phyloP scores from a whole-genome alignment of 257 asterid genomes.

The Gentiana straminea region DNA sequence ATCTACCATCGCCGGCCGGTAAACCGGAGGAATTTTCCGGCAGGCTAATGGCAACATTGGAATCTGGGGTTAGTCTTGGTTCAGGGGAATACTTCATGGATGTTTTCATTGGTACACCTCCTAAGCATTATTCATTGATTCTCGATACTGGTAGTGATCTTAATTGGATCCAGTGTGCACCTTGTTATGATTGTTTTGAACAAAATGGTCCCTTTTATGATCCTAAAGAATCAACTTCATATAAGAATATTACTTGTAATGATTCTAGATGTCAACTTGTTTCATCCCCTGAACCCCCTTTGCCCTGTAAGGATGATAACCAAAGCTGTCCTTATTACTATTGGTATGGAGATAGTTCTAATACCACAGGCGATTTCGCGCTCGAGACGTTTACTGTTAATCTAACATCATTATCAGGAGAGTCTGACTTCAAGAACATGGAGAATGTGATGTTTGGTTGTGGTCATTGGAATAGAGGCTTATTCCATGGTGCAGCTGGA shows the following conservation, averaged over 20 bases:
- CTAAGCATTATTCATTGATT: constrained; percentile 67
- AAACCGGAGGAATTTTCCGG: constrained; percentile 34
- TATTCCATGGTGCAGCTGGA: constrained; percentile 95
- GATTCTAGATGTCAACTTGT: constrained; percentile 69
- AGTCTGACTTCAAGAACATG: constrained; percentile 40
- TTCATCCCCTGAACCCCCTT: constrained; percentile 68
- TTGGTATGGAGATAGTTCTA: constrained; percentile 94
- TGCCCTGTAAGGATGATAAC: constrained; percentile 28
- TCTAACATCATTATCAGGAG: constrained; percentile 40
- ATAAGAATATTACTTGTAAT: constrained; percentile 41
- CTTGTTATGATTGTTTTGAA: constrained; percentile 81
- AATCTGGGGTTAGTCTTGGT: constrained; percentile 50
- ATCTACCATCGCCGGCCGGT: constrained; percentile 4
- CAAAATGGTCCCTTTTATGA: constrained; percentile 65
- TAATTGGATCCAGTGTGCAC: constrained; percentile 87
- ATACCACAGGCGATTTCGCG: constrained; percentile 84
- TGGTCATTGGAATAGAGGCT: constrained; percentile 93
- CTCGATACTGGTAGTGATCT: constrained; percentile 95
- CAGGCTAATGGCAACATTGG: constrained; percentile 67
- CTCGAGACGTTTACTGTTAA: constrained; percentile 76
- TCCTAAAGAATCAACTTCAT: constrained; percentile 48
- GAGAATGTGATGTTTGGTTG: constrained; percentile 89
- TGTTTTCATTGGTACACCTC: constrained; percentile 83
- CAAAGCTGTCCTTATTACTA: constrained; percentile 79
- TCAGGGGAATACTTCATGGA: constrained; percentile 83